Conservation (phyloP, 257 asterid species). For the Pogostemon cablin region DNA sequence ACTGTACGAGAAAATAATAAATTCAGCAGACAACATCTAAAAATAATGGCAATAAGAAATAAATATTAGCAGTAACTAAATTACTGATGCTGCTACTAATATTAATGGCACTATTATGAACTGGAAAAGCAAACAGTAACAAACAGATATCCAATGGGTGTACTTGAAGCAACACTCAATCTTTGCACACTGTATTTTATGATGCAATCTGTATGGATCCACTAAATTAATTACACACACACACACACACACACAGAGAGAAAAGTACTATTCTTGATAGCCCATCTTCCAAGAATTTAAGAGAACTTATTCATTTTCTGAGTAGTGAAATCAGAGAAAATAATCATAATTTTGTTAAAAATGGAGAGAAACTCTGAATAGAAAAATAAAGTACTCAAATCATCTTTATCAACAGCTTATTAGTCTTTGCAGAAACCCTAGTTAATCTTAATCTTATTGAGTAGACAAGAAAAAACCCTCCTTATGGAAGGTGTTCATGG, state of each 20-base stretch:
- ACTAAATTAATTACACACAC: background rate
- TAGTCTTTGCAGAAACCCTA: conserved; percentile 43
- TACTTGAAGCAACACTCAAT: conserved; percentile 5
- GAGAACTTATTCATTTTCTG: background rate
- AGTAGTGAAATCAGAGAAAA: background rate
- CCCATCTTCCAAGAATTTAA: background rate
- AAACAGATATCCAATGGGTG: background rate
- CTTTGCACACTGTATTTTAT: background rate
- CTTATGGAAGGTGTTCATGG: conserved; percentile 24
- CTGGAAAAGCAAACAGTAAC: background rate
- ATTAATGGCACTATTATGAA: conserved; percentile 11
- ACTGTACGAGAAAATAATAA: background rate
- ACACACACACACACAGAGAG: too few species aligned
- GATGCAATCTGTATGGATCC: conserved; percentile 3
- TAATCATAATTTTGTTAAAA: background rate
- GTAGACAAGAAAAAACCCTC: conserved; percentile 26
- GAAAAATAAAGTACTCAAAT: conserved; percentile 11
- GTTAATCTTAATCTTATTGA: conserved; percentile 6
- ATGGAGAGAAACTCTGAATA: conserved; percentile 27
- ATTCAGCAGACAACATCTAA: background rate
- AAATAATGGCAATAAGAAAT: too few species aligned
- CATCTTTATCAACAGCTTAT: conserved; percentile 25
- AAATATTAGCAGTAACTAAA: background rate
- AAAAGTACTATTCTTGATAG: background rate
- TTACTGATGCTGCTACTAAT: background rate